These are phyloP conservation scores for Scedosporium aurantiacum DNA, from an alignment of 2,329 filamentous ascomycete genomes.

Conservation along the genomic window DNA sequence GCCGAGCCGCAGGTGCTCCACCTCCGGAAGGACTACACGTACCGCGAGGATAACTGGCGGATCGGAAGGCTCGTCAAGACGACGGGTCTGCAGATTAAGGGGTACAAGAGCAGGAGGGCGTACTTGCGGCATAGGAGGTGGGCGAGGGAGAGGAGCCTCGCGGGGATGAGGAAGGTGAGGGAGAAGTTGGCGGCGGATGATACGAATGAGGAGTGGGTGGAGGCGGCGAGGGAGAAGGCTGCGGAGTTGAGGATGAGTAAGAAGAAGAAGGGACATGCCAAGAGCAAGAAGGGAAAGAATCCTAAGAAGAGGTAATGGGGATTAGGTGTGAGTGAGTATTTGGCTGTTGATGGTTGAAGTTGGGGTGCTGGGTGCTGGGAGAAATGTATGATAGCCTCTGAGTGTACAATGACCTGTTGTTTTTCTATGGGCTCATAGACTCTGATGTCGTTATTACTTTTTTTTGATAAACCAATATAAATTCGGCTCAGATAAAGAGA, in stretches of 20 bases:
- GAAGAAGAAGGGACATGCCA: constrained; percentile 23
- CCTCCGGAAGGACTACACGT: constrained; percentile 43
- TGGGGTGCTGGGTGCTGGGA: not conserved
- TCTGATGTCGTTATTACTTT: not conserved
- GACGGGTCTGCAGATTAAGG: constrained; percentile 37
- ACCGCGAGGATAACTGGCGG: constrained; percentile 49
- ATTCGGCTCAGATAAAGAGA: not conserved
- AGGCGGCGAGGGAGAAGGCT: constrained; percentile 14
- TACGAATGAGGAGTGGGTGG: constrained; percentile 15
- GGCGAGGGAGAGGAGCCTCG: constrained; percentile 30
- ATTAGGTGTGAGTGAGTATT: too few relatives aligned
- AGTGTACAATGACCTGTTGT: not conserved
- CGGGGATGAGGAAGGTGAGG: constrained; percentile 28
- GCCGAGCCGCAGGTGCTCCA: constrained; percentile 34
- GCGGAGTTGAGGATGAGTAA: constrained; percentile 13
- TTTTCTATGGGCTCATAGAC: not conserved
- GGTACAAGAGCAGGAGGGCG: constrained; percentile 39
- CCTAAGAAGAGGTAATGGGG: constrained; percentile 20
- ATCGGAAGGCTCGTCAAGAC: constrained; percentile 44
- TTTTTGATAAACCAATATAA: not conserved
- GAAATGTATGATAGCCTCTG: not conserved
- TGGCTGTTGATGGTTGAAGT: not conserved
- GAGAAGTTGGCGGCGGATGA: constrained; percentile 18
- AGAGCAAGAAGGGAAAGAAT: constrained; percentile 24
- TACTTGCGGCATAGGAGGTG: constrained; percentile 33